Percentiles rank a stretch among this genome's conserved stretches.
Conservation (phyloP, 305 asterid species). For the Fraxinus dipetala region DNA sequence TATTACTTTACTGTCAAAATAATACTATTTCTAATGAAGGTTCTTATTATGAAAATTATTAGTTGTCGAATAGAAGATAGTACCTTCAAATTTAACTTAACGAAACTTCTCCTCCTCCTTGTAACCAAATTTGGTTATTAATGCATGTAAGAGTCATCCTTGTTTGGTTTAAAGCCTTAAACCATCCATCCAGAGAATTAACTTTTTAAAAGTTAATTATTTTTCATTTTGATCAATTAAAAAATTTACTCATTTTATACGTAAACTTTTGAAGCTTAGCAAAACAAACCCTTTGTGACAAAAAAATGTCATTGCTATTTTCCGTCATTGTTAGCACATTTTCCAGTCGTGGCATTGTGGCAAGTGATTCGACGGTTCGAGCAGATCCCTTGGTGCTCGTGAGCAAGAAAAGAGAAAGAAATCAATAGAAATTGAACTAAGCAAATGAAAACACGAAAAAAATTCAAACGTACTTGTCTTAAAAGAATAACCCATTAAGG, state of each 20-base stretch:
- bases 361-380: background rate
- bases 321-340: background rate
- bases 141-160: background rate
- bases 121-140: background rate
- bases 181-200: background rate
- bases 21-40: too few relatives aligned
- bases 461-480: background rate
- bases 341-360: background rate
- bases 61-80: too few relatives aligned
- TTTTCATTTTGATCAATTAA: background rate
- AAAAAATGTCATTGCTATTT: too few relatives aligned
- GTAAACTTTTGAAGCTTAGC: background rate
- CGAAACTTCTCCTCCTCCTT: too few relatives aligned
- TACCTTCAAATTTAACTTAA: too few relatives aligned
- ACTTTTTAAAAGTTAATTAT: too few relatives aligned
- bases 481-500: slow-evolving; percentile 27
- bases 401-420: background rate
- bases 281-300: background rate
- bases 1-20: too few relatives aligned
- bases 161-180: background rate
- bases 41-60: too few relatives aligned
- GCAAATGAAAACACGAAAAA: background rate
- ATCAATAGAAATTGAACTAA: background rate
- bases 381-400: background rate
- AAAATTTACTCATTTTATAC: background rate